Evolutionary conservation across 116 monocot species (phyloP).

Genomic region (Phalaenopsis hybrid): DNA sequence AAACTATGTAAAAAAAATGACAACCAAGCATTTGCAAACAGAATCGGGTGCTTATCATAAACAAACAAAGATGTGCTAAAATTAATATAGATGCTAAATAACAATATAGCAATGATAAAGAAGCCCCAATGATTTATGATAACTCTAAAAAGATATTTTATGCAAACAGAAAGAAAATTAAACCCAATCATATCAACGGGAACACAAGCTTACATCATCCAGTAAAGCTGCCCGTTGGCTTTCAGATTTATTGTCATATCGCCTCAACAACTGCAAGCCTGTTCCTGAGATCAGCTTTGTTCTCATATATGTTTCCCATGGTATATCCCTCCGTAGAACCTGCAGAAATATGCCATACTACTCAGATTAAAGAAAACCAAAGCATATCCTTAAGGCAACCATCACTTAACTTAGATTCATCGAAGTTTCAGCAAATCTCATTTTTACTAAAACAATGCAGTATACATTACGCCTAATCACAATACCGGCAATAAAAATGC

Average conservation of each 20-base stretch:
- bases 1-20: not conserved
- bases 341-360: conserved; percentile 14
- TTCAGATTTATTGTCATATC: conserved; percentile 90
- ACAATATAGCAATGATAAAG: not conserved
- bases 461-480: not conserved
- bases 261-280: conserved; percentile 74
- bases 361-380: conserved; percentile 1
- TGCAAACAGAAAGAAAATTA: not conserved
- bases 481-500: no score
- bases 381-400: not conserved
- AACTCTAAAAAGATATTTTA: not conserved
- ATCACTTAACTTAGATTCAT: not conserved
- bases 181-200: not conserved
- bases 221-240: conserved; percentile 71
- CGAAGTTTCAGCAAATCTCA: conserved; percentile 7
- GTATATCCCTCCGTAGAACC: conserved; percentile 92
- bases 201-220: conserved; percentile 66
- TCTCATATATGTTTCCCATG: conserved; percentile 97
- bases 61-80: not conserved
- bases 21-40: not conserved
- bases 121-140: not conserved
- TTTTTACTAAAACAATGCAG: not conserved
- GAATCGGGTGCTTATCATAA: not conserved
- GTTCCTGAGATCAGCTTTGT: conserved; percentile 90
- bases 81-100: not conserved